Evolutionary conservation across 208 protist species (phyloP), one percentile per base, ranked within the genome.

Genomic region (Wallacemonas sp.): DNA sequence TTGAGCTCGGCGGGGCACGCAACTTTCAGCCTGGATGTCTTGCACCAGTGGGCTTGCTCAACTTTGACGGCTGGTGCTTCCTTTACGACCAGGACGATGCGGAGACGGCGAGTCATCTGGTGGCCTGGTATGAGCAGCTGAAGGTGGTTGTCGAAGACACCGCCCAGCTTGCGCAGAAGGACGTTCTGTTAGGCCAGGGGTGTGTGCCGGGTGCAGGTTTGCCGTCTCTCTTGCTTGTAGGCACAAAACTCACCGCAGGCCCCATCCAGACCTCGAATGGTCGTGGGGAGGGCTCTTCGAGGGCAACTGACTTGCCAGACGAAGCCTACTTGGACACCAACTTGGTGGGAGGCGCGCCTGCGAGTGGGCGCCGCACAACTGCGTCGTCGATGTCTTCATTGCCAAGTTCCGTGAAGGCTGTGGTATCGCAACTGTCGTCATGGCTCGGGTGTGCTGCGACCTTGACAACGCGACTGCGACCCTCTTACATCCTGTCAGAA

Each of bases 31-130:
- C 53, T 39, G 73, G 69, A 12, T 75, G 77, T 24, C 74, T 70
- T 42, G 59, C 84, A 36, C 80, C 84, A 0, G 55, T 91, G 31
- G 61, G 62, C 31, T 62, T 70, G 2, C 81, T 92, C 22, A 39
- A 60, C 26, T 89, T 88, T 61, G 85, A 92, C 63, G 89, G 89
- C 61, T 75, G 91, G 51, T 85, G 91, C 34, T 86, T 91, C 31
- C 54, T 95, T 24, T 91, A 95, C 66, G 73, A 89, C 44, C 73
- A 78, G 5, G 65, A 75, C 45, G 77, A 77, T 59, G 70, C 75
- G n/a, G 72, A 77, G 38, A 92, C 82, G 72, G 76, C 80, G 9
- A 56, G 72, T n/a, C 71, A 78, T 41, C 73, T 91, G 6, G 47
- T 67, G 5, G 61, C 67, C 27, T 88, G 86, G 83, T 88, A 92